phyloP scores from a whole-genome alignment of 805 yeast genomes.

The Pichia paraexigua region DNA sequence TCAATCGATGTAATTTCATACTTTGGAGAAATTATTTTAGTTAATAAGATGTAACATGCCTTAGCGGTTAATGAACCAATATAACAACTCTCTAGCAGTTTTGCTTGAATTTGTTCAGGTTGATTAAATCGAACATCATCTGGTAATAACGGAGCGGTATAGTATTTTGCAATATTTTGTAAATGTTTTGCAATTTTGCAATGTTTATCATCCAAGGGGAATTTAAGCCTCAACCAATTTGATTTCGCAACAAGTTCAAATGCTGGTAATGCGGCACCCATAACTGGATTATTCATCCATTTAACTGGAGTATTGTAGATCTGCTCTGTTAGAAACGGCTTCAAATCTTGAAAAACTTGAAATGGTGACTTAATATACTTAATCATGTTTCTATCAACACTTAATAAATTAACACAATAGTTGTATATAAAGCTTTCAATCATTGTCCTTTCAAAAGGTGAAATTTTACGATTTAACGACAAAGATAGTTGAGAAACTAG shows the following conservation, averaged over 20 bases:
- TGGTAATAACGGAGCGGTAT: constrained; percentile 8
- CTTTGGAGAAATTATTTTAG: constrained; percentile 7
- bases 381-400: constrained; percentile 24
- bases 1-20: neutral
- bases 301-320: constrained; percentile 26
- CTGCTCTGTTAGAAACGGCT: constrained; percentile 27
- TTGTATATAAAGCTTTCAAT: constrained; percentile 40
- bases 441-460: constrained; percentile 30
- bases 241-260: constrained; percentile 33
- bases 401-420: constrained; percentile 30
- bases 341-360: constrained; percentile 27
- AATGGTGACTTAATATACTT: constrained; percentile 35
- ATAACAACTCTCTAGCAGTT: constrained; percentile 11
- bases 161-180: constrained; percentile 6
- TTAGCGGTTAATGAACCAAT: constrained; percentile 7
- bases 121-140: neutral
- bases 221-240: constrained; percentile 21
- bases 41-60: constrained; percentile 6
- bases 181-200: neutral
- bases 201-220: constrained; percentile 5
- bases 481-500: neutral
- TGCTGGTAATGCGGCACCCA: constrained; percentile 30
- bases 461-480: neutral
- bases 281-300: constrained; percentile 35
- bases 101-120: constrained; percentile 8